These are phyloP conservation scores for Neurospora pannonica DNA, from an alignment of 495 filamentous ascomycete species.

Conservation along the genomic window DNA sequence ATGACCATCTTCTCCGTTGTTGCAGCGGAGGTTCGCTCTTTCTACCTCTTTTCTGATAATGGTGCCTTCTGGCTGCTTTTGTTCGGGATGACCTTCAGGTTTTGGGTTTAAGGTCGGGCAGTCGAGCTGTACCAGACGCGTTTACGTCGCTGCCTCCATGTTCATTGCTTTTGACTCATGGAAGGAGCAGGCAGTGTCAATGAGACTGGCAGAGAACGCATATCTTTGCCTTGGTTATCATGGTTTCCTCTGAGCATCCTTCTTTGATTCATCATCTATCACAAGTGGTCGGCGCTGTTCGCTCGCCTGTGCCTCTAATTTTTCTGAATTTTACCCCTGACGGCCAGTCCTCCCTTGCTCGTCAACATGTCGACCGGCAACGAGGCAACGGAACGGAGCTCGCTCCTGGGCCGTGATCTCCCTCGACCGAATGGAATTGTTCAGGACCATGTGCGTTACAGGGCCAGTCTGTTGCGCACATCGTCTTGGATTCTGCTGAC, in stretches of 20 bases:
- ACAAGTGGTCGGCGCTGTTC: neutral
- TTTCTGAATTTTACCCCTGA: neutral
- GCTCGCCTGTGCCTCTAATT: neutral
- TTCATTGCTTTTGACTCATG: neutral
- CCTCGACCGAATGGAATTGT: neutral
- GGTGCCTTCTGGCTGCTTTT: neutral
- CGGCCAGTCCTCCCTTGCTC: neutral
- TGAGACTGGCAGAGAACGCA: neutral
- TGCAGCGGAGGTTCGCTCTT: neutral
- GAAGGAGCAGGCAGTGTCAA: neutral
- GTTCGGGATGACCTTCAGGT: neutral
- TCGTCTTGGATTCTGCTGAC: constrained; percentile 5
- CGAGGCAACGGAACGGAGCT: neutral
- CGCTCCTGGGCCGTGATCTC: neutral
- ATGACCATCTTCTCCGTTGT: neutral
- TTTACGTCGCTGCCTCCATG: neutral
- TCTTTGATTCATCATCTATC: neutral
- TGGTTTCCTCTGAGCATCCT: neutral
- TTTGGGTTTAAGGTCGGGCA: neutral
- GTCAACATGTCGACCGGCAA: neutral
- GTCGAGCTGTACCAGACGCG: neutral
- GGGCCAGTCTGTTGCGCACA: neutral
- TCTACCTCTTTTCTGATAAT: neutral
- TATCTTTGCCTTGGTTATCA: neutral
- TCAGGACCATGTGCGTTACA: constrained; percentile 26